Base-by-base conservation (phyloP, 2,329 filamentous ascomycete genomes). In the Colletotrichum acutatum region DNA sequence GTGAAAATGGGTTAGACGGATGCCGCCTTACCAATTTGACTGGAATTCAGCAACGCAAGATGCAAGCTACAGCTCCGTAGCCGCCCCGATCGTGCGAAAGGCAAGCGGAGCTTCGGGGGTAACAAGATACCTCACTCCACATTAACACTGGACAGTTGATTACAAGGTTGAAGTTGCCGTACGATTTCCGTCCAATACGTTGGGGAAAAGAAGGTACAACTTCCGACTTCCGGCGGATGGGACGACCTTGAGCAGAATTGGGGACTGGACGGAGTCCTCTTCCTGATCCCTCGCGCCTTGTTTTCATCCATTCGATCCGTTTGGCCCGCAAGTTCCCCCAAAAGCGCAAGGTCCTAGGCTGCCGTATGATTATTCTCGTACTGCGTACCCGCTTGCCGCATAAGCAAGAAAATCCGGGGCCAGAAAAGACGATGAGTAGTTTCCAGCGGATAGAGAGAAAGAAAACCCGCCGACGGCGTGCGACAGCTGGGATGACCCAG, bases 201-300 rank as follows among this genome's bases (percentile, higher is more conserved):
- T 65, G 34, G 19, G 34, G 19, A 32, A n/a, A 59, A 63, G n/a
- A 37, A 28, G 66, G 42, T 56, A 68, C 34, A 28, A 30, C 32
- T 70, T 61, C 66, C 66, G 70, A 65, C 32, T 64, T 70, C 66
- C 66, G 66, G 59, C 42, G 32, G 54, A 65, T 72, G 60, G 60
- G 56, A 60, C 37, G 70, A 57, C 66, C 66, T 60, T 61, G 70
- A 11, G 16, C 26, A 32, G 26, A 57, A 16, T 16, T 28, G 16
- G 8, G 56, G n/a, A 34, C 22, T 8, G 32, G 42, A 59, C 28
- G 32, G 32, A 68, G 58, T 32, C 24, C 42, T 26, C 49, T 68
- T 8, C 32, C 32, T 34, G n/a, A n/a, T n/a, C n/a, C 32, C 30
- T 32, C 19, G 14, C 63, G 64, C 68, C 49, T 54, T 59, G 58